Percentiles rank a stretch among this genome's conserved stretches.
phyloP scores from a whole-genome alignment of 257 asterid genomes.

The Agastache rugosa region DNA sequence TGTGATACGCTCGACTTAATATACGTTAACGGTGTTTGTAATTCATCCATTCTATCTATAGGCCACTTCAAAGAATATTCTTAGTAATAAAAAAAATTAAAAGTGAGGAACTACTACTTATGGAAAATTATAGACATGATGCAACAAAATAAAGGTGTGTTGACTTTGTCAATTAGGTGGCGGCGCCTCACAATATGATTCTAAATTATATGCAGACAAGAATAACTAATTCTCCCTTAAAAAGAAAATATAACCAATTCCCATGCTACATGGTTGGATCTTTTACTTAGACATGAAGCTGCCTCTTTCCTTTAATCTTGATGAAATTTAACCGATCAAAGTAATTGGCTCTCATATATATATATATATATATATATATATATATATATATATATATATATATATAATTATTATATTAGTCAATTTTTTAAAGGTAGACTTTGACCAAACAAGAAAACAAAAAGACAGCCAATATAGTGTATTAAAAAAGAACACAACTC shows the following conservation, averaged over 20 bases:
- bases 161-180: conserved; percentile 5
- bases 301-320: not conserved
- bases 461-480: not conserved
- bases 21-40: too few relatives aligned
- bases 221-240: not conserved
- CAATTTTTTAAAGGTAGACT: conserved; percentile 27
- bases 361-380: not conserved
- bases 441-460: not conserved
- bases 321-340: not conserved
- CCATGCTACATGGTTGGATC: not conserved
- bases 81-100: not conserved
- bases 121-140: not conserved
- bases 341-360: not conserved
- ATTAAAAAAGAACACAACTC: conserved; percentile 5
- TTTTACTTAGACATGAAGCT: conserved; percentile 11
- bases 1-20: too few relatives aligned
- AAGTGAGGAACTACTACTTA: not conserved
- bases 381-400: not conserved
- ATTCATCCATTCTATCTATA: too few relatives aligned
- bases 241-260: not conserved
- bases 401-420: not conserved
- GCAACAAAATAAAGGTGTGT: not conserved
- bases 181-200: not conserved
- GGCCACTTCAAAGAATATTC: too few relatives aligned
- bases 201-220: not conserved